These are phyloP conservation scores for Cicer chorassanicum DNA, from an alignment of 306 rosid genomes.

Conservation along the genomic window DNA sequence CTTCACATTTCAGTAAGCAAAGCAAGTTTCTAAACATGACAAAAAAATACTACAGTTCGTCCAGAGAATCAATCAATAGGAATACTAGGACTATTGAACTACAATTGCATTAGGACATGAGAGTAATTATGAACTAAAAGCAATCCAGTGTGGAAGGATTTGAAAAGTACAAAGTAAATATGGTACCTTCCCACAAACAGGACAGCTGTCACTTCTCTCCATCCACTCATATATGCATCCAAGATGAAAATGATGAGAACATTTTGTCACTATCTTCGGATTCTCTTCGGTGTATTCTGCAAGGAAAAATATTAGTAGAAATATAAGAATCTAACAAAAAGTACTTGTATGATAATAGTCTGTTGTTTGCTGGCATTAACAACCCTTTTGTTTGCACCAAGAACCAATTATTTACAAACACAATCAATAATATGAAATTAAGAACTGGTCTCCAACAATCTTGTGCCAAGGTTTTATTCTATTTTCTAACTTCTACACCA, in stretches of 20 bases:
- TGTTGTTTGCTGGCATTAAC: slow-evolving; percentile 36
- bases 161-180: slow-evolving; percentile 23
- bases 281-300: slow-evolving; percentile 90
- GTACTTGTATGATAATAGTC: slow-evolving; percentile 12
- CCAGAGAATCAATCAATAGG: neutral
- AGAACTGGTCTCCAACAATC: slow-evolving; percentile 1
- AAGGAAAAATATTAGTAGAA: slow-evolving; percentile 27
- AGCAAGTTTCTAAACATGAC: neutral
- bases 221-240: slow-evolving; percentile 99
- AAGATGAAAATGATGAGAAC: slow-evolving; percentile 96
- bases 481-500: slow-evolving; percentile 20
- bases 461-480: slow-evolving; percentile 23
- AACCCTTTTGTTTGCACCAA: slow-evolving; percentile 41
- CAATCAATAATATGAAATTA: neutral
- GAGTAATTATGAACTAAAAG: neutral
- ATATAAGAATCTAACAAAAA: slow-evolving; percentile 36
- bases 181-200: slow-evolving; percentile 98
- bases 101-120: neutral
- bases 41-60: neutral
- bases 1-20: neutral
- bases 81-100: neutral
- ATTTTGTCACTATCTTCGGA: slow-evolving; percentile 89
- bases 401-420: slow-evolving; percentile 9
- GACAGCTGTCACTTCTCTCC: slow-evolving; percentile 99
- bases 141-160: slow-evolving; percentile 30